These are phyloP conservation scores for Aegilops sharonensis DNA, from an alignment of 176 grass and related monocot species.

Conservation along the genomic window DNA sequence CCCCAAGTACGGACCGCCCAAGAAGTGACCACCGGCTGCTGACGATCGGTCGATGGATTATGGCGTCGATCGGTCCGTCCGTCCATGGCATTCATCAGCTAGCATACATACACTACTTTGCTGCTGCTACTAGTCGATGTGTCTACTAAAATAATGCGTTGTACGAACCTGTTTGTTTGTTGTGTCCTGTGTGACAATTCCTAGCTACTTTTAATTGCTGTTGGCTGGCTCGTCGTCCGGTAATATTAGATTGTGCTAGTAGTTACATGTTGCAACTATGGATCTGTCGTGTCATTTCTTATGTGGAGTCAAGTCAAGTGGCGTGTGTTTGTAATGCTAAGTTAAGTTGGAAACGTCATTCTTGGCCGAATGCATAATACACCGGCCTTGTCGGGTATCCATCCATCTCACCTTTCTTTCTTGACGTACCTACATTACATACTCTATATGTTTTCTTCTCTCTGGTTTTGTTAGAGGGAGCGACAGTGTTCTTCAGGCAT, in stretches of 20 bases:
- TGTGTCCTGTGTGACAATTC: constrained; percentile 6
- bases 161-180: background rate
- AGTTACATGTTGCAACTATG: background rate
- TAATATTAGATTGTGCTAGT: background rate
- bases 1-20: constrained; percentile 56
- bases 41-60: background rate
- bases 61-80: background rate
- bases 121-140: background rate
- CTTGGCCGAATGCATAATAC: constrained; percentile 34
- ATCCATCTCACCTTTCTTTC: background rate
- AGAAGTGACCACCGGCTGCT: constrained; percentile 23
- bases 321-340: constrained; percentile 29
- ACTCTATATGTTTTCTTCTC: background rate
- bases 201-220: background rate
- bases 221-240: background rate
- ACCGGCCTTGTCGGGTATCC: background rate
- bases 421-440: background rate
- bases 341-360: constrained; percentile 33
- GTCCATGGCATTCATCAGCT: background rate
- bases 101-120: background rate
- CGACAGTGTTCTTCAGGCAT: background rate
- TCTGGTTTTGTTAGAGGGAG: background rate
- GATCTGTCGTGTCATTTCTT: constrained; percentile 21
- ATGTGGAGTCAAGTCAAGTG: background rate
- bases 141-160: background rate